A percentile compares a stretch with the other conserved stretches of the same genome.
Conservation (phyloP, 164 flowering plant species). For the Sedum album region DNA sequence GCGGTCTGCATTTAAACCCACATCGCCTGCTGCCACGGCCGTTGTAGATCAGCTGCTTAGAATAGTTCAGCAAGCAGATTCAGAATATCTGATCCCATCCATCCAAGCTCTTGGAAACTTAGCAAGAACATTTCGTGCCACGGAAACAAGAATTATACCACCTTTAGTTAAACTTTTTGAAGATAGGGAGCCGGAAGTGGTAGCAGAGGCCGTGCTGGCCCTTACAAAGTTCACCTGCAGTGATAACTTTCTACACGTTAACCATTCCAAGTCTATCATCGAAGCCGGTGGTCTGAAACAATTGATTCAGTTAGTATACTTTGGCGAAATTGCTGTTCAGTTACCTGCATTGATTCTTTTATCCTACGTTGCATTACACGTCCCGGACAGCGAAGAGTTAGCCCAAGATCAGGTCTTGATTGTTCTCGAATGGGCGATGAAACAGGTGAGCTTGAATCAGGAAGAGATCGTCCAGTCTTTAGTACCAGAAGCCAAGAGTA, state of each 20-base stretch:
- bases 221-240: slow-evolving; percentile 62
- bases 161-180: slow-evolving; percentile 68
- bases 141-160: slow-evolving; percentile 59
- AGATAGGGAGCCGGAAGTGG: slow-evolving; percentile 52
- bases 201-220: slow-evolving; percentile 50
- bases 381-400: slow-evolving; percentile 61
- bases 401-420: slow-evolving; percentile 63
- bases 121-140: slow-evolving; percentile 70
- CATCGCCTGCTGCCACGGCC: slow-evolving; percentile 73
- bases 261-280: slow-evolving; percentile 66
- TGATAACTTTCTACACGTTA: slow-evolving; percentile 52
- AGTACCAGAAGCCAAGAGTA: slow-evolving; percentile 52
- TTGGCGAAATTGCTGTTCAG: slow-evolving; percentile 62
- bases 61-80: slow-evolving; percentile 40
- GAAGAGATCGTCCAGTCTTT: slow-evolving; percentile 29
- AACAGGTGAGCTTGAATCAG: slow-evolving; percentile 36
- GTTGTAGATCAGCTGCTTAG: slow-evolving; percentile 63
- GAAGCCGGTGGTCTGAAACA: slow-evolving; percentile 53
- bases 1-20: slow-evolving; percentile 76
- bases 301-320: slow-evolving; percentile 60
- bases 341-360: slow-evolving; percentile 39
- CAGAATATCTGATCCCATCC: slow-evolving; percentile 55
- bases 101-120: slow-evolving; percentile 51
- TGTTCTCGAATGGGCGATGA: slow-evolving; percentile 71
- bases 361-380: slow-evolving; percentile 50